Percentiles rank a stretch among this genome's conserved stretches.
Evolutionary conservation across 1,284 basidiomycete species (phyloP).

Genomic region (Malassezia restricta): DNA sequence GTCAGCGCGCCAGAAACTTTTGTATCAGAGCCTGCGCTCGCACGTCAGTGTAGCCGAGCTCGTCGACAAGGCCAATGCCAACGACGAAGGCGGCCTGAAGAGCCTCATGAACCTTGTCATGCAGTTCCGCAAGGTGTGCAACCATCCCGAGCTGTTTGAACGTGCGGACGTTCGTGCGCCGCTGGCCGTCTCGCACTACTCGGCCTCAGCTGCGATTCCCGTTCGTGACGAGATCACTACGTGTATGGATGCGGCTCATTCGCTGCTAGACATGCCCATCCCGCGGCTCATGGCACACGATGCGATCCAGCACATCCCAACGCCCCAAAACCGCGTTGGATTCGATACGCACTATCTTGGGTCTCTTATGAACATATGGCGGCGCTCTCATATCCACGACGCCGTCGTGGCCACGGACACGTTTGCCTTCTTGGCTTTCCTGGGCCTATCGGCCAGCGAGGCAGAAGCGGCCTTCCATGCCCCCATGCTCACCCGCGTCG

Average conservation of each 20-base stretch:
- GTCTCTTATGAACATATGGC: constrained; percentile 83
- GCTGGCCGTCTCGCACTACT: constrained; percentile 74
- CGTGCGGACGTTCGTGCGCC: constrained; percentile 89
- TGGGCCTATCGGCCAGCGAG: constrained; percentile 57
- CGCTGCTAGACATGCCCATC: constrained; percentile 67
- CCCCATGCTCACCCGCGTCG: constrained; percentile 51
- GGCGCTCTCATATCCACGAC: constrained; percentile 62
- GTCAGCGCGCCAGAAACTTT: constrained; percentile 78
- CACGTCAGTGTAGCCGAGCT: constrained; percentile 92
- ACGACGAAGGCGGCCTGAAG: constrained; percentile 76
- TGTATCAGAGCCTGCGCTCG: constrained; percentile 78
- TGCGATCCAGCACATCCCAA: constrained; percentile 61
- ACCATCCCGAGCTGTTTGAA: constrained; percentile 96
- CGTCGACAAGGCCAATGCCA: constrained; percentile 73
- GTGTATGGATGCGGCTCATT: constrained; percentile 68
- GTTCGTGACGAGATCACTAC: constrained; percentile 75
- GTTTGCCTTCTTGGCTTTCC: constrained; percentile 67
- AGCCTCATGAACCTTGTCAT: constrained; percentile 98
- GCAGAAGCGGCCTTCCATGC: constrained; percentile 54
- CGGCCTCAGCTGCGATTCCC: constrained; percentile 64
- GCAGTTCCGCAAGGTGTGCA: constrained; percentile 99
- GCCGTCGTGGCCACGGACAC: constrained; percentile 8
- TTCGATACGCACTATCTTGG: constrained; percentile 57
- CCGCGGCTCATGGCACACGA: constrained; percentile 69
- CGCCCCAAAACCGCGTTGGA: constrained; percentile 53